phyloP scores from a whole-genome alignment of 2,329 filamentous ascomycete genomes.

The Volutella citrinella region DNA sequence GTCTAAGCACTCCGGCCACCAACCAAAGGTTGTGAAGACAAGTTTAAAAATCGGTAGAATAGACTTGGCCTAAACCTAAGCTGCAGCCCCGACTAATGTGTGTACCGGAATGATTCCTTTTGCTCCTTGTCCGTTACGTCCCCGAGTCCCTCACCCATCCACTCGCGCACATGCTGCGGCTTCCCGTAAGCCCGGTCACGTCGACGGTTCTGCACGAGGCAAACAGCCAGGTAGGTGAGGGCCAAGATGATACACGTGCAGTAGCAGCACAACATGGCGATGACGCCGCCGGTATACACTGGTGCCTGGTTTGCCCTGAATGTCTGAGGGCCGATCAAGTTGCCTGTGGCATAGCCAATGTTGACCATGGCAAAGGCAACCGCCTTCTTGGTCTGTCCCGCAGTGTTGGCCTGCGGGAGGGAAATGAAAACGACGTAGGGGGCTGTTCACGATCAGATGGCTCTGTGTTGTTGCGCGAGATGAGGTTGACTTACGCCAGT shows the following conservation, averaged over 20 bases:
- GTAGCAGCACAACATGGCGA: slow-evolving; percentile 6
- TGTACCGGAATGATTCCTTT: slow-evolving; percentile 15
- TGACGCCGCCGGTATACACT: slow-evolving; percentile 18
- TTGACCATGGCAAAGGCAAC: slow-evolving; percentile 43
- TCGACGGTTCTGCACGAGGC: slow-evolving; percentile 5
- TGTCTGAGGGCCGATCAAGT: slow-evolving; percentile 36
- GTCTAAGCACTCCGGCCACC: no score
- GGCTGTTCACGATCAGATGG: no score
- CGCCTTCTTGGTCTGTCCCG: slow-evolving; percentile 34
- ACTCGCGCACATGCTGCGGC: slow-evolving; percentile 9
- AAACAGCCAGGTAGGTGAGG: slow-evolving; percentile 1
- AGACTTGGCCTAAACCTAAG: no score
- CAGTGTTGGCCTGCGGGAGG: slow-evolving; percentile 23
- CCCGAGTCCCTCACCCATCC: slow-evolving; percentile 9
- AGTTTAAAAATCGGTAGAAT: no score
- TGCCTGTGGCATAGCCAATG: slow-evolving; percentile 37
- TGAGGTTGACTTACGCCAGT: no score
- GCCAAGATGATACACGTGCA: neutral
- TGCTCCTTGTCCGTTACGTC: slow-evolving; percentile 16
- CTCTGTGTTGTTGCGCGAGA: no score
- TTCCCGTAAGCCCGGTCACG: slow-evolving; percentile 13
- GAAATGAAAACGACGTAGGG: slow-evolving; percentile 3
- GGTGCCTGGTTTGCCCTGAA: slow-evolving; percentile 33
- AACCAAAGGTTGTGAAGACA: no score
- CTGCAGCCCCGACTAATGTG: no score